A percentile compares a stretch with the other conserved stretches of the same genome.
Evolutionary conservation across 139 green algal species (phyloP).

Genomic region (Gonium pectorale): DNA sequence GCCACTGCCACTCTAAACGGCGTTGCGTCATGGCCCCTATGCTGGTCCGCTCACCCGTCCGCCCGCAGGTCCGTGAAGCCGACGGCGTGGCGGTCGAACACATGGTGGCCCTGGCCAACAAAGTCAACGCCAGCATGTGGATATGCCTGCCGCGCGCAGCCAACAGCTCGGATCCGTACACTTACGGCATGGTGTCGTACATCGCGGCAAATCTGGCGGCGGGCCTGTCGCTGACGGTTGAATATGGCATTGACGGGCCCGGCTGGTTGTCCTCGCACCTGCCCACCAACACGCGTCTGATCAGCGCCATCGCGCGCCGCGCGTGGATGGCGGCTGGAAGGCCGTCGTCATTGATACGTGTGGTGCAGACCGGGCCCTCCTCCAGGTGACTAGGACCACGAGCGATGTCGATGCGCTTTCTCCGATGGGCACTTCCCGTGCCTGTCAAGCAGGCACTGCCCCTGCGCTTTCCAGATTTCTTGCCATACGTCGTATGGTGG

Average conservation of each 20-base stretch:
- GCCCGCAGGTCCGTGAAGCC: constrained; percentile 1
- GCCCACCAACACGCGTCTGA: constrained; percentile 18
- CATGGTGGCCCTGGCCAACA: constrained; percentile 32
- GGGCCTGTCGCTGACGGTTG: constrained; percentile 7
- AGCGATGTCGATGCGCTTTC: no score
- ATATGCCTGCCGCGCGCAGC: constrained; percentile 27
- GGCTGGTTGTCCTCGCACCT: constrained; percentile 26
- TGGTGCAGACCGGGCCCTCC: neutral
- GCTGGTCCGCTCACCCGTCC: neutral
- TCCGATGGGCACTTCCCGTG: no score
- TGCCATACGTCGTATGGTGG: no score
- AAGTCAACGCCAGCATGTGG: constrained; percentile 14
- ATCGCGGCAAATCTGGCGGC: neutral
- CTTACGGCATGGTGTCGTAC: constrained; percentile 14
- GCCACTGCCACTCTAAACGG: neutral
- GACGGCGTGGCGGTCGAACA: constrained; percentile 38
- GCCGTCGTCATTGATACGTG: neutral
- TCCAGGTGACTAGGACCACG: no score
- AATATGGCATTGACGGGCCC: constrained; percentile 35
- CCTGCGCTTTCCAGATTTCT: no score
- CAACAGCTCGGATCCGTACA: constrained; percentile 36
- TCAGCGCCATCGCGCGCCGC: neutral
- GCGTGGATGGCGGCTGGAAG: constrained; percentile 20
- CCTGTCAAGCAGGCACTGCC: no score
- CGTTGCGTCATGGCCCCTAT: neutral